Base-by-base conservation (phyloP, 2,329 filamentous ascomycete genomes). In the Helminthosporium solani region DNA sequence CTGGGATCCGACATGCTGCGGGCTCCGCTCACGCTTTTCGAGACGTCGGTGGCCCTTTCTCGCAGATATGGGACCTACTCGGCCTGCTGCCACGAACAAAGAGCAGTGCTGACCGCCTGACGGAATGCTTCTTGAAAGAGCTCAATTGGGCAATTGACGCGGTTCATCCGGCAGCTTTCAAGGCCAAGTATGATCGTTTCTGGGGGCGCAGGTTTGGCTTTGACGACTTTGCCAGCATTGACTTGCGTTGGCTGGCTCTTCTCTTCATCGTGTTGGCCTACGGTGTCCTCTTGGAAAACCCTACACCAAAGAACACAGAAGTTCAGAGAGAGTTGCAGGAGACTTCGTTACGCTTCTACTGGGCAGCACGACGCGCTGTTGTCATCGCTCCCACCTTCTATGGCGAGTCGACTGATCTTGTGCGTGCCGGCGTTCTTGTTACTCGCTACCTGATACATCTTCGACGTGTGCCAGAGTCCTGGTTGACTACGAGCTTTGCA, bases 371-470 rank as follows among this genome's bases (percentile, higher is more conserved):
- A 7, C 58, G 65, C 40, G 67, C 69, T 25, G 71, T 73, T 28
- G 71, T 74, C 6, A 68, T 74, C 19, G 71, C 71, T 1, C 70
- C 72, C 0, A 72, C 72, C 0, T 73, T 74, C 19, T 71, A 68
- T 5, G 71, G 72, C 9, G 72, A 74, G 45, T 71, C 68, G 9
- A 60, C 65, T 1, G 72, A 74, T 41, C 63, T 73, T 23, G 70
- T 73, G 0, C 55, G 72, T 25, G 70, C 71, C 11, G 72, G 71
- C 2, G 61, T 72, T 11, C 50, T 74, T 28, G 65, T 73, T 6
- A 73, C 69, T 6, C 61, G 69, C 0, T 74, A 74, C 50, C 58
- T 73, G 14, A 65, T 73, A 18, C 72, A 72, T 39, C 52, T 67
- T n/a, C 57, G 68, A 21, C 63, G 71, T 34, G 64, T 67, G 1